phyloP scores from a whole-genome alignment of 495 filamentous ascomycete genomes.

The Aspergillus diversus region DNA sequence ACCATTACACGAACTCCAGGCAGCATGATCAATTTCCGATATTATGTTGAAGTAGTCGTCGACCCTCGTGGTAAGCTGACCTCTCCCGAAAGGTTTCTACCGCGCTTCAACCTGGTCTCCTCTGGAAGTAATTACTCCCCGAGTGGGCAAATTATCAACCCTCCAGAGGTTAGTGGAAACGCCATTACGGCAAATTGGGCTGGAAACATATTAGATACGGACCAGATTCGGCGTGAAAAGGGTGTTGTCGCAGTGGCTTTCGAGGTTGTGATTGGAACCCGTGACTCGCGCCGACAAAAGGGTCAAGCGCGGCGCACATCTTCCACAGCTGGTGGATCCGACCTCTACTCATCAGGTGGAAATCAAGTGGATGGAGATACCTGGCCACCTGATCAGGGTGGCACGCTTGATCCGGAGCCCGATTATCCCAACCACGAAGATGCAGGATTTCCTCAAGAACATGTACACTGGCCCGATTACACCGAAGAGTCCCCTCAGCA shows the following conservation, averaged over 20 bases:
- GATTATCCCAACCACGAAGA: slow-evolving; percentile 43
- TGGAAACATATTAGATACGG: slow-evolving; percentile 85
- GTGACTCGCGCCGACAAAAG: slow-evolving; percentile 67
- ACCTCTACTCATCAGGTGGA: slow-evolving; percentile 17
- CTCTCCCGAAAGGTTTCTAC: slow-evolving; percentile 64
- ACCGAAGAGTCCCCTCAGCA: slow-evolving; percentile 30
- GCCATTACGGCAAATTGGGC: slow-evolving; percentile 60
- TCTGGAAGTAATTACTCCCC: slow-evolving; percentile 49
- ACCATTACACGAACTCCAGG: slow-evolving; percentile 89
- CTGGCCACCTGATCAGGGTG: slow-evolving; percentile 34
- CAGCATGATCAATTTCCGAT: slow-evolving; percentile 90
- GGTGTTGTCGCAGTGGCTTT: slow-evolving; percentile 81
- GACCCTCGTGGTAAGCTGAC: slow-evolving; percentile 88
- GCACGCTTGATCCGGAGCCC: slow-evolving; percentile 27
- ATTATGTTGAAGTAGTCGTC: slow-evolving; percentile 88
- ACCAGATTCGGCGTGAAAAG: slow-evolving; percentile 82
- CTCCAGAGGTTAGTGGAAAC: slow-evolving; percentile 40
- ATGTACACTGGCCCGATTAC: slow-evolving; percentile 37
- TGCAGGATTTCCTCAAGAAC: slow-evolving; percentile 37
- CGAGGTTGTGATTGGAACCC: slow-evolving; percentile 86
- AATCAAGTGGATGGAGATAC: slow-evolving; percentile 34
- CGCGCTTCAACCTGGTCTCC: slow-evolving; percentile 58
- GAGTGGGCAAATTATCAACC: slow-evolving; percentile 52
- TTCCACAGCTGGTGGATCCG: slow-evolving; percentile 32
- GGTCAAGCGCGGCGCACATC: slow-evolving; percentile 46